phyloP scores from a whole-genome alignment of 129 eudicot genomes.

The Calendula officinalis region DNA sequence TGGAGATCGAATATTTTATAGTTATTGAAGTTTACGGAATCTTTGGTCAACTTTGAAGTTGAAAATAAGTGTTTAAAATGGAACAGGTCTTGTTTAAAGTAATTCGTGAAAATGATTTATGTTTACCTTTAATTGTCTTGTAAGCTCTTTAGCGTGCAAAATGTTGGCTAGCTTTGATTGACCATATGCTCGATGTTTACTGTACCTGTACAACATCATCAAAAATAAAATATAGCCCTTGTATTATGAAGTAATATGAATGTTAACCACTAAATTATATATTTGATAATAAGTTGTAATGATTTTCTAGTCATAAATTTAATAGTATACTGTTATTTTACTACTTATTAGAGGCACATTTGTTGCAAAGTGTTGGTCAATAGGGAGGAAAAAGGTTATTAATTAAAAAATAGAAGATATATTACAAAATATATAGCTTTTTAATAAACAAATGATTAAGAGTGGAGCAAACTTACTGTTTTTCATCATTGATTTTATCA shows the following conservation, averaged over 20 bases:
- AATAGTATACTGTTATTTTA: neutral
- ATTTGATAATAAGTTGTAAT: neutral
- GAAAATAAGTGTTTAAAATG: neutral
- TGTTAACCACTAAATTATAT: neutral
- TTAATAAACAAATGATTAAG: neutral
- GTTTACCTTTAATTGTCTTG: conserved; percentile 61
- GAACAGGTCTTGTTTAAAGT: neutral
- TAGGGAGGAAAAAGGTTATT: neutral
- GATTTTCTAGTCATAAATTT: neutral
- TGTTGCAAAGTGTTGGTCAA: neutral
- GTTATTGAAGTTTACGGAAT: neutral
- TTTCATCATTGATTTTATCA: conserved; percentile 52
- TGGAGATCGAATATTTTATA: neutral
- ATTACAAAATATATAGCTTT: neutral
- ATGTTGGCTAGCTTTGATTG: conserved; percentile 82
- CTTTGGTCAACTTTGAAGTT: neutral
- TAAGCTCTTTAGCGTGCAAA: conserved; percentile 66
- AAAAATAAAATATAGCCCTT: neutral
- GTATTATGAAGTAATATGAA: neutral
- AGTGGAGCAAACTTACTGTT: conserved; percentile 37
- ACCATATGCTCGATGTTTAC: conserved; percentile 60
- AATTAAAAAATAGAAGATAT: neutral
- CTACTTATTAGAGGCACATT: neutral
- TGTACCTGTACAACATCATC: conserved; percentile 46
- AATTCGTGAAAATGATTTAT: neutral